phyloP scores from a whole-genome alignment of 768 basidiomycete species.

The Leccinum barrowsii region DNA sequence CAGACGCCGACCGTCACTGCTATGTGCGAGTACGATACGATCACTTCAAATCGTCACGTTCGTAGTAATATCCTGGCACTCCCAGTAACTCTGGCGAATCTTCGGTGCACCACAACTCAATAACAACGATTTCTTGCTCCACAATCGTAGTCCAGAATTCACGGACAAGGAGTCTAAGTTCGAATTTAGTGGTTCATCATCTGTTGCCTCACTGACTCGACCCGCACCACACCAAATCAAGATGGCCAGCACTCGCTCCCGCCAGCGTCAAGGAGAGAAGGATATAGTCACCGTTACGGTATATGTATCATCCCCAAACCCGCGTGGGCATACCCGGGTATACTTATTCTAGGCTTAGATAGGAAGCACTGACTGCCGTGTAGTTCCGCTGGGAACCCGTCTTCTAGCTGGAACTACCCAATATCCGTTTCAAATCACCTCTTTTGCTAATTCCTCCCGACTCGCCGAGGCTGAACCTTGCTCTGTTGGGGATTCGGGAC shows the following conservation, averaged over 20 bases:
- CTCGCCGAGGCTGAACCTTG: too few relatives aligned
- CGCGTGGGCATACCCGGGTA: too few relatives aligned
- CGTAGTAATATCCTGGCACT: slow-evolving; percentile 40
- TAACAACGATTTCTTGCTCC: slow-evolving; percentile 7
- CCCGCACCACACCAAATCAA: slow-evolving; percentile 1
- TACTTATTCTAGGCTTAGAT: too few relatives aligned
- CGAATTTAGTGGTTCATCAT: slow-evolving; percentile 39
- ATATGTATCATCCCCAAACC: too few relatives aligned
- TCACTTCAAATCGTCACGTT: slow-evolving; percentile 9
- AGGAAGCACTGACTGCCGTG: too few relatives aligned
- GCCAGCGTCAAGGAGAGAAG: neutral
- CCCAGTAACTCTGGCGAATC: slow-evolving; percentile 42
- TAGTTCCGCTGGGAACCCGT: too few relatives aligned
- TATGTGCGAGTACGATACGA: slow-evolving; percentile 18
- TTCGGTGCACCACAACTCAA: slow-evolving; percentile 11
- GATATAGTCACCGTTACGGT: neutral
- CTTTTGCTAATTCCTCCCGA: too few relatives aligned
- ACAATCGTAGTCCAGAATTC: slow-evolving; percentile 7
- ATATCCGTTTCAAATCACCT: too few relatives aligned
- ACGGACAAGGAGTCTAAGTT: slow-evolving; percentile 28
- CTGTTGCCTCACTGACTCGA: slow-evolving; percentile 6
- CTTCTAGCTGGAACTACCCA: too few relatives aligned
- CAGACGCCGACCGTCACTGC: too few relatives aligned
- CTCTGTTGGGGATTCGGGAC: too few relatives aligned
- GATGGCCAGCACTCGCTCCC: neutral